A percentile compares a stretch with the other conserved stretches of the same genome.
phyloP scores from a whole-genome alignment of 1,139 yeast genomes.

The Trichomonascaceae sp. region DNA sequence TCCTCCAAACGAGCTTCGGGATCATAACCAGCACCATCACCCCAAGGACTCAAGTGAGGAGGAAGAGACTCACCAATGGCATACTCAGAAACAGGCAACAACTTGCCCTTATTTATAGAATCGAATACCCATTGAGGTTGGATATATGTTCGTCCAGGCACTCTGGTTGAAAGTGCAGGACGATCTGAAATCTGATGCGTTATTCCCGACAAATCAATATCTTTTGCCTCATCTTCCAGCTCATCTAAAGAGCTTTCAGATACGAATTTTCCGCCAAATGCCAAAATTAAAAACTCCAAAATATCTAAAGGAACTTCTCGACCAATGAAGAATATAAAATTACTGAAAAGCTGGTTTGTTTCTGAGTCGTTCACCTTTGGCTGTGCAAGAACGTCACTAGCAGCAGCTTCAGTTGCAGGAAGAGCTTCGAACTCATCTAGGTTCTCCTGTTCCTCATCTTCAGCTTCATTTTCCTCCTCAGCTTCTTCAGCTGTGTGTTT shows the following conservation, averaged over 20 bases:
- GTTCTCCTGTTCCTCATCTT: conserved; percentile 39
- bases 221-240: conserved; percentile 40
- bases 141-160: conserved; percentile 85
- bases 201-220: conserved; percentile 56
- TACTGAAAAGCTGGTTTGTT: conserved; percentile 60
- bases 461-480: conserved; percentile 34
- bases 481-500: conserved; percentile 45
- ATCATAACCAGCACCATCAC: conserved; percentile 85
- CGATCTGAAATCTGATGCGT: conserved; percentile 96
- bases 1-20: conserved; percentile 53
- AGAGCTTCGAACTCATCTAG: conserved; percentile 67
- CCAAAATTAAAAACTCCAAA: conserved; percentile 76
- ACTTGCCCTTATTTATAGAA: conserved; percentile 68
- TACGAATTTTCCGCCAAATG: conserved; percentile 82
- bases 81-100: conserved; percentile 71
- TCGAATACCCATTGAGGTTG: conserved; percentile 99
- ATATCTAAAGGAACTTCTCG: conserved; percentile 95
- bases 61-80: conserved; percentile 95
- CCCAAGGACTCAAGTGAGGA: conserved; percentile 99
- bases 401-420: conserved; percentile 48
- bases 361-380: conserved; percentile 60
- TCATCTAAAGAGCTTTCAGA: conserved; percentile 88
- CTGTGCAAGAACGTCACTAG: conserved; percentile 75
- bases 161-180: conserved; percentile 69
- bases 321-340: conserved; percentile 79